phyloP scores from a whole-genome alignment of 352 stramenopile species.

The Pythium guiyangense region DNA sequence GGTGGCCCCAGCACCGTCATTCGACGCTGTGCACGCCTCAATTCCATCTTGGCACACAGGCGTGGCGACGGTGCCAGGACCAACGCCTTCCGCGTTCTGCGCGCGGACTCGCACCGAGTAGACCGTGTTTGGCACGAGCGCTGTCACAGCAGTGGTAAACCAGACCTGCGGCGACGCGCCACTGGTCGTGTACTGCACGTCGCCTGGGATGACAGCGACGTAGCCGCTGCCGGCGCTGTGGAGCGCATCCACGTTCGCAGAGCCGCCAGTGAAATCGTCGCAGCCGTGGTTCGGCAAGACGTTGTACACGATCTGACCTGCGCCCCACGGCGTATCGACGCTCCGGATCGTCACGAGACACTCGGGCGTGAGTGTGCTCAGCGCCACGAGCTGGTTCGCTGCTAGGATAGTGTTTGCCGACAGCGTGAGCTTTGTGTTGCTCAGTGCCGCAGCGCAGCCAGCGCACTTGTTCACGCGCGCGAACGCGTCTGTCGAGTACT shows the following conservation, averaged over 20 bases:
- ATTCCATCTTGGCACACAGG: slow-evolving; percentile 87
- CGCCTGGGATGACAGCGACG: slow-evolving; percentile 18
- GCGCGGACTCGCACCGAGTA: slow-evolving; percentile 84
- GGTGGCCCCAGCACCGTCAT: neutral
- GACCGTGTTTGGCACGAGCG: slow-evolving; percentile 37
- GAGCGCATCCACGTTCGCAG: slow-evolving; percentile 35
- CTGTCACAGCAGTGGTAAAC: slow-evolving; percentile 22
- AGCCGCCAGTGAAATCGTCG: slow-evolving; percentile 37
- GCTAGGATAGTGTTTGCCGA: slow-evolving; percentile 23
- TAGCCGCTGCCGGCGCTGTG: slow-evolving; percentile 47
- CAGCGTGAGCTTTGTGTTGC: slow-evolving; percentile 30
- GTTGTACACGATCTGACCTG: slow-evolving; percentile 32
- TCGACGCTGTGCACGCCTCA: slow-evolving; percentile 57
- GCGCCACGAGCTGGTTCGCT: slow-evolving; percentile 31
- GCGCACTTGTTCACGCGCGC: slow-evolving; percentile 30
- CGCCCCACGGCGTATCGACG: slow-evolving; percentile 33
- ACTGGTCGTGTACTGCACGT: slow-evolving; percentile 7
- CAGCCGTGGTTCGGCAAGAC: slow-evolving; percentile 54
- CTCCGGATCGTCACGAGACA: slow-evolving; percentile 50
- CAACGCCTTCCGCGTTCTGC: slow-evolving; percentile 81
- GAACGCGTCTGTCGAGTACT: slow-evolving; percentile 75
- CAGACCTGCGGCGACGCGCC: slow-evolving; percentile 9
- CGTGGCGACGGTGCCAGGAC: slow-evolving; percentile 45
- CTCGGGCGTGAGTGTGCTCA: slow-evolving; percentile 35
- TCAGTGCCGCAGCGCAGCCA: slow-evolving; percentile 42